Evolutionary conservation across 2,329 filamentous ascomycete species (phyloP).

Genomic region (Aureobasidium namibiae): DNA sequence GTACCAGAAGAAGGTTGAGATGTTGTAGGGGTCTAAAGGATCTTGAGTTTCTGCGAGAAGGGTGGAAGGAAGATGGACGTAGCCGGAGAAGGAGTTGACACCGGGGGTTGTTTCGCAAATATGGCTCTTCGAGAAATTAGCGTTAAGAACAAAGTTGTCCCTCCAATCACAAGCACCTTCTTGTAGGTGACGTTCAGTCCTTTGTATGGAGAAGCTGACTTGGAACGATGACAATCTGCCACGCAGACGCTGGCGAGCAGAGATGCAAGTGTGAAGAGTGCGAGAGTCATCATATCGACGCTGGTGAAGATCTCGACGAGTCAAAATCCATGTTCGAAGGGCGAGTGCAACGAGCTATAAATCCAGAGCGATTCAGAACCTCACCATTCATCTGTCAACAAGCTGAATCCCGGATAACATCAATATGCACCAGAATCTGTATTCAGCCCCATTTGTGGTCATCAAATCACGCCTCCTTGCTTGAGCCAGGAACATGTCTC

Average conservation of each 20-base stretch:
- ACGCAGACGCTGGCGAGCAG: not conserved
- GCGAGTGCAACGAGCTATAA: not conserved
- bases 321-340: not conserved
- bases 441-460: not conserved
- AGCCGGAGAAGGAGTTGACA: slow-evolving; percentile 35
- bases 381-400: not conserved
- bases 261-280: not conserved
- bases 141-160: not conserved
- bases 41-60: not conserved
- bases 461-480: not conserved
- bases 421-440: not conserved
- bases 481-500: not conserved
- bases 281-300: not conserved
- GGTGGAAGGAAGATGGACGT: slow-evolving; percentile 20
- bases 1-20: slow-evolving; percentile 44
- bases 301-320: no score
- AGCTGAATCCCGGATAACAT: not conserved
- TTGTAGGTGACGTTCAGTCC: not conserved
- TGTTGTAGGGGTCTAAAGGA: slow-evolving; percentile 36
- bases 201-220: not conserved
- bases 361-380: not conserved
- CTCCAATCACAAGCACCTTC: not conserved
- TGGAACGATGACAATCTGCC: not conserved
- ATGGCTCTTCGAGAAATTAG: not conserved
- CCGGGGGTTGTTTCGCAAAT: slow-evolving; percentile 43